phyloP scores from a whole-genome alignment of 495 filamentous ascomycete species.

The Cetradonia linearis region DNA sequence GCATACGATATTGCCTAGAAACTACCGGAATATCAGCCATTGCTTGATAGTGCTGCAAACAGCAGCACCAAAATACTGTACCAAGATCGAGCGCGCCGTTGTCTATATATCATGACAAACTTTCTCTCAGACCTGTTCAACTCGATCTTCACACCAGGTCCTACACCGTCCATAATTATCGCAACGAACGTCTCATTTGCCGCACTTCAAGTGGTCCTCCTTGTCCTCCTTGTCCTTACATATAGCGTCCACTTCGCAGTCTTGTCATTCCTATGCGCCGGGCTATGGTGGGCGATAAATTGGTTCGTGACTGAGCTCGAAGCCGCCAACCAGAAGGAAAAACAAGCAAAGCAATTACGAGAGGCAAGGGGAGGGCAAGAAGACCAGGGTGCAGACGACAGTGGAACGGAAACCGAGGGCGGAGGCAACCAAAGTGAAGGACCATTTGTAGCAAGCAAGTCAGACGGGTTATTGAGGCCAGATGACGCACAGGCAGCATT shows the following conservation, averaged over 20 bases:
- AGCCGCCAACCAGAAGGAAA: constrained; percentile 51
- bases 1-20: background rate
- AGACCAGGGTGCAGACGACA: constrained; percentile 31
- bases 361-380: constrained; percentile 31
- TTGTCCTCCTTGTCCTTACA: constrained; percentile 67
- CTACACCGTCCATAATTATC: constrained; percentile 75
- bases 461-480: constrained; percentile 19
- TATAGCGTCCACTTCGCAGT: constrained; percentile 80
- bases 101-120: constrained; percentile 50
- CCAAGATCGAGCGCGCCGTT: background rate
- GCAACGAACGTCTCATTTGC: constrained; percentile 89
- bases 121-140: constrained; percentile 78
- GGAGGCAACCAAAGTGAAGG: constrained; percentile 23
- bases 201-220: constrained; percentile 66
- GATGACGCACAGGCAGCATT: constrained; percentile 26
- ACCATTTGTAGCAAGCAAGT: constrained; percentile 9
- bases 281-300: constrained; percentile 88
- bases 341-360: constrained; percentile 46
- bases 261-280: constrained; percentile 64
- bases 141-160: constrained; percentile 84
- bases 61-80: background rate
- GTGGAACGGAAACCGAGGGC: constrained; percentile 43
- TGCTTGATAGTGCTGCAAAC: background rate
- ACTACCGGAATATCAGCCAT: background rate
- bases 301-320: constrained; percentile 86